Evolutionary conservation across 2,329 filamentous ascomycete genomes (phyloP), one percentile per base, ranked within the genome.

Genomic region (Ambrosiella cleistominuta): DNA sequence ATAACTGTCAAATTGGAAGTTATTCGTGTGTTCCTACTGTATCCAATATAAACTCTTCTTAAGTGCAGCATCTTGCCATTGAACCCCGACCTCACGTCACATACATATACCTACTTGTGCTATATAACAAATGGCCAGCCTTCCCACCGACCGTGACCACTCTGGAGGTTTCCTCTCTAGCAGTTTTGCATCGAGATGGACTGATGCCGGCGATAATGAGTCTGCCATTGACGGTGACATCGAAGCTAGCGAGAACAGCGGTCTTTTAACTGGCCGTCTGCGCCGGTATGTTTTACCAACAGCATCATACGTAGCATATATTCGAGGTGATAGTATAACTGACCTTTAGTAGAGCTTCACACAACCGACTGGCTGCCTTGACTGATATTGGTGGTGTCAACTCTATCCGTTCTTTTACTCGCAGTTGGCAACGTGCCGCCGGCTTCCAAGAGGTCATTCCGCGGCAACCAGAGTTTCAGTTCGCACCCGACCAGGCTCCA

Each of bases 381-480:
- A 75, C 78, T 63, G 83, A 95, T 61, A 83, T 87, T 53, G 93
- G 91, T 63, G 91, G 91, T 55, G 85, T 90, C 61, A 97, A 97
- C 74, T 94, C 87, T 69, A 86, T 97, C 65, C 85, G 93, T 66
- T 95, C 90, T 66, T 97, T 97, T 68, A 87, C 90, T 50, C 81
- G 86, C 61, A 95, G 88, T 64, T 95, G 89, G 86, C 88, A 91
- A 70, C 83, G 91, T 68, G 91, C 91, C 42, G 88, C 89, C 35
- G 84, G 79, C 59, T 97, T 97, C 69, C 79, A 82, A 62, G 90
- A 96, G 68, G 87, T 95, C 64, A 83, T 93, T 39, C 88, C 88
- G 4, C 83, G 86, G 58, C 80, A 83, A 13, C 82, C 83, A 12
- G 84, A 86, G 39, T 88, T 95, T 67, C 75, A 87, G 57, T 78